Conservation (phyloP, 2,329 filamentous ascomycete genomes). For the Furcasterigmium sp. region DNA sequence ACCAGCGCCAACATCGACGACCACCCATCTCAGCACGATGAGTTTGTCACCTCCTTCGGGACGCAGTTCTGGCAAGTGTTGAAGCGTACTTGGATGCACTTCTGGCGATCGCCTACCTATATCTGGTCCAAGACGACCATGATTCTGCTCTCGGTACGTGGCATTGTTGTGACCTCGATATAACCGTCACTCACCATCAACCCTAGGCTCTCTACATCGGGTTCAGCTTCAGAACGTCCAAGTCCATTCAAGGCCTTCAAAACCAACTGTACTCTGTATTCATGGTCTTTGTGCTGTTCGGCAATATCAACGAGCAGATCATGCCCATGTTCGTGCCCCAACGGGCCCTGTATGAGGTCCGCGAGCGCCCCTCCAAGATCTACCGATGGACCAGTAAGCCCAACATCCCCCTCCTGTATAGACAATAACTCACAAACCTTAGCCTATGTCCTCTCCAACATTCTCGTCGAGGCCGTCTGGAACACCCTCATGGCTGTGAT, state of each 20-base stretch:
- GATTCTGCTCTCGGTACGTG: constrained; percentile 27
- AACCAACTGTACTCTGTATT: constrained; percentile 65
- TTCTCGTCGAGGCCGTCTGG: constrained; percentile 67
- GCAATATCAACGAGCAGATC: constrained; percentile 53
- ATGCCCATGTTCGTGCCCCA: constrained; percentile 67
- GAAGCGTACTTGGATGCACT: constrained; percentile 61
- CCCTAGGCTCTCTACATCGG: constrained; percentile 54
- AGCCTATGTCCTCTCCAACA: constrained; percentile 53
- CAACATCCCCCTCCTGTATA: not conserved
- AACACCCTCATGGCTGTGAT: constrained; percentile 58
- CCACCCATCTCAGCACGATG: constrained; percentile 31
- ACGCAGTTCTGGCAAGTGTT: constrained; percentile 56
- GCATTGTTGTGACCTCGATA: not conserved
- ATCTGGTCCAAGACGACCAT: constrained; percentile 62
- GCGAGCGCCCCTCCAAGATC: constrained; percentile 60
- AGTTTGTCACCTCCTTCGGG: constrained; percentile 66
- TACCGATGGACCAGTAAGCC: constrained; percentile 30
- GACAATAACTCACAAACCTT: too few species aligned
- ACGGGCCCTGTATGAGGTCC: constrained; percentile 60
- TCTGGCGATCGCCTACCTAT: constrained; percentile 67
- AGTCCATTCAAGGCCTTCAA: constrained; percentile 57
- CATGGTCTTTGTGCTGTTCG: constrained; percentile 63
- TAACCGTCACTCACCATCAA: constrained; percentile 4
- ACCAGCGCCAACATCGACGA: not conserved
- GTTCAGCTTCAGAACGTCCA: constrained; percentile 54